Conservation (phyloP, 257 asterid species). For the Solanum pimpinellifolium region DNA sequence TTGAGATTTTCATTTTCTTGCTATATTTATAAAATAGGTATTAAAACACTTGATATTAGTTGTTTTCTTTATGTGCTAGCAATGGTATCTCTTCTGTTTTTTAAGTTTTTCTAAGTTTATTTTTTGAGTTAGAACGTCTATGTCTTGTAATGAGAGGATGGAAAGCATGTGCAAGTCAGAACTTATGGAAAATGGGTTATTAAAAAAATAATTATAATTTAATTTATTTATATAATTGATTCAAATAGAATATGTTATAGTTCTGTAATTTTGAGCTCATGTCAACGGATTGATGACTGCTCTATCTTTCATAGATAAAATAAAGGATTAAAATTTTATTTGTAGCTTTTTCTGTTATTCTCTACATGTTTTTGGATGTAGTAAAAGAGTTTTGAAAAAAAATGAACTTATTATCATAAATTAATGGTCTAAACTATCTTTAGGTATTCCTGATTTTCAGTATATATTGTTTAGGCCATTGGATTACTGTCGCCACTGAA, state of each 20-base stretch:
- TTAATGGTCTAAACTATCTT: no score
- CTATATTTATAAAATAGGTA: background rate
- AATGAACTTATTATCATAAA: no score
- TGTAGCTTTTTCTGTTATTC: background rate
- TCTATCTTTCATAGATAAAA: background rate
- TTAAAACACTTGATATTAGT: no score
- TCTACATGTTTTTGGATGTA: no score
- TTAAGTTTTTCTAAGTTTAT: background rate
- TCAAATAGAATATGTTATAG: background rate
- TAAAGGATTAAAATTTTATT: no score
- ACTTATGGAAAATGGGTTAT: background rate
- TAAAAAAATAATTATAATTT: no score
- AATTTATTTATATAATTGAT: background rate
- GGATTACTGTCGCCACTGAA: no score
- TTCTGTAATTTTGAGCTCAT: no score
- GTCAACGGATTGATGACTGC: background rate
- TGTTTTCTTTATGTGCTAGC: no score
- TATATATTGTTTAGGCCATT: no score
- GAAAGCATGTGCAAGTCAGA: background rate
- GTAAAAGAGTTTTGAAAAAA: no score
- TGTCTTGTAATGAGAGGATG: background rate
- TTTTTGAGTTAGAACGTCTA: background rate
- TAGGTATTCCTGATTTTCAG: no score
- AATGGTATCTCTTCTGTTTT: background rate
- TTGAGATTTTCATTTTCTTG: background rate